These are phyloP conservation scores for Phytophthora rubi DNA, from an alignment of 352 stramenopile species.

Conservation along the genomic window DNA sequence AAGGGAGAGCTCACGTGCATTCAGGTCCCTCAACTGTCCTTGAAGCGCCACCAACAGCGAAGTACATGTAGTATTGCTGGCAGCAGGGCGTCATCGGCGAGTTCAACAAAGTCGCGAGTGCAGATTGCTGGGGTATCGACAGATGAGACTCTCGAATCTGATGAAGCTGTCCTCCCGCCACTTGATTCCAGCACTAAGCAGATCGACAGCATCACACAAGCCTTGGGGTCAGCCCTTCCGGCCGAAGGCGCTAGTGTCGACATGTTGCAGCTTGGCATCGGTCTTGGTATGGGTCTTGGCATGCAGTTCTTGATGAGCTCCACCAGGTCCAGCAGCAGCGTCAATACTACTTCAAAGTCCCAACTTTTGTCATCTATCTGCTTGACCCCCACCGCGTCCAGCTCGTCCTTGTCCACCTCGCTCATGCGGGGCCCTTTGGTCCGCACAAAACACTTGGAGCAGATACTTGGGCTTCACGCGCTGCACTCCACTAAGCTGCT, in stretches of 20 bases:
- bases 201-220: constrained; percentile 79
- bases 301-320: constrained; percentile 83
- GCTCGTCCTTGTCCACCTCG: constrained; percentile 78
- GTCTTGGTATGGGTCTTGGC: constrained; percentile 90
- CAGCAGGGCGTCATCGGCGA: constrained; percentile 27
- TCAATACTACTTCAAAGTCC: background rate
- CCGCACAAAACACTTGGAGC: constrained; percentile 65
- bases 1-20: constrained; percentile 55
- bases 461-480: constrained; percentile 62
- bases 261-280: constrained; percentile 84
- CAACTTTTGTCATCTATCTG: too few species aligned
- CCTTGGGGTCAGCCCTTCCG: constrained; percentile 61
- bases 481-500: constrained; percentile 46
- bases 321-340: constrained; percentile 56
- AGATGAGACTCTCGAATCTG: background rate
- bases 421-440: constrained; percentile 67
- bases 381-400: constrained; percentile 57
- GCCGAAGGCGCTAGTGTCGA: constrained; percentile 42
- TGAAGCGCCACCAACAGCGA: constrained; percentile 35
- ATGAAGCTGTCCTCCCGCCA: background rate
- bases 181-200: constrained; percentile 65
- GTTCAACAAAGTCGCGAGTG: constrained; percentile 29
- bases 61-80: background rate
- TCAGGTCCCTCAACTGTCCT: constrained; percentile 59
- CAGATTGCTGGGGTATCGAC: constrained; percentile 10